Percentiles rank a stretch among this genome's conserved stretches.
phyloP scores from a whole-genome alignment of 768 basidiomycete species.

The Termitomyces sp. region DNA sequence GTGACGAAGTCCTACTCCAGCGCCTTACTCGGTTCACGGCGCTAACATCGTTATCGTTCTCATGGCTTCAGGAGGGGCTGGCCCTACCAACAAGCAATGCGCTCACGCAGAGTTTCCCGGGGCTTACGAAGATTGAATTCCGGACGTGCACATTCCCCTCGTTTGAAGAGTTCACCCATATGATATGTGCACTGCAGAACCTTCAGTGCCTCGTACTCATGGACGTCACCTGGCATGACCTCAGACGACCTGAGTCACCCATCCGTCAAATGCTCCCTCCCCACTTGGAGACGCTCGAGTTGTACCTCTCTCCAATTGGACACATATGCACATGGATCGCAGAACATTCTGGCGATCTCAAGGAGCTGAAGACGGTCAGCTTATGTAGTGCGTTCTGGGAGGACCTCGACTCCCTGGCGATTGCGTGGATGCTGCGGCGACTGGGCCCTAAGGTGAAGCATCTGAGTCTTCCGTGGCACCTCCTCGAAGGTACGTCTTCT shows the following conservation, averaged over 20 bases:
- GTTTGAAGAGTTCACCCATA: conserved; percentile 15
- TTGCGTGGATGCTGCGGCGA: conserved; percentile 18
- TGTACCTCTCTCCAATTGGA: conserved; percentile 17
- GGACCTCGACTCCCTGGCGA: conserved; percentile 17
- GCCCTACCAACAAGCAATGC: conserved; percentile 4
- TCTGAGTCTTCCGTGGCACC: conserved; percentile 19
- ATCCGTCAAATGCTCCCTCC: conserved; percentile 9
- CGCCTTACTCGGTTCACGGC: conserved; percentile 12
- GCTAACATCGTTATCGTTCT: conserved; percentile 14
- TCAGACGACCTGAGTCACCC: conserved; percentile 7
- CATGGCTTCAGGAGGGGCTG: conserved; percentile 14
- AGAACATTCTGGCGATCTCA: conserved; percentile 10
- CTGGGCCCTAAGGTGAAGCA: conserved; percentile 20
- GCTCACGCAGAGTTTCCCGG: conserved; percentile 13
- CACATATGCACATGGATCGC: conserved; percentile 17
- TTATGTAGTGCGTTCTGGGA: conserved; percentile 19
- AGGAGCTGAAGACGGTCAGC: conserved; percentile 10
- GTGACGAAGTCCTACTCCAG: conserved; percentile 9
- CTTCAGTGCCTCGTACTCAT: conserved; percentile 17
- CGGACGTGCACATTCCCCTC: conserved; percentile 20
- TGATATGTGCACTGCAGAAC: conserved; percentile 18
- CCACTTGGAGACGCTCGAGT: conserved; percentile 14
- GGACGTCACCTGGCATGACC: conserved; percentile 19
- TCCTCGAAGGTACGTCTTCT: conserved; percentile 19
- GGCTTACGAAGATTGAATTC: conserved; percentile 20